Evolutionary conservation across 306 rosid species (phyloP).

Genomic region (Castanea sativa): DNA sequence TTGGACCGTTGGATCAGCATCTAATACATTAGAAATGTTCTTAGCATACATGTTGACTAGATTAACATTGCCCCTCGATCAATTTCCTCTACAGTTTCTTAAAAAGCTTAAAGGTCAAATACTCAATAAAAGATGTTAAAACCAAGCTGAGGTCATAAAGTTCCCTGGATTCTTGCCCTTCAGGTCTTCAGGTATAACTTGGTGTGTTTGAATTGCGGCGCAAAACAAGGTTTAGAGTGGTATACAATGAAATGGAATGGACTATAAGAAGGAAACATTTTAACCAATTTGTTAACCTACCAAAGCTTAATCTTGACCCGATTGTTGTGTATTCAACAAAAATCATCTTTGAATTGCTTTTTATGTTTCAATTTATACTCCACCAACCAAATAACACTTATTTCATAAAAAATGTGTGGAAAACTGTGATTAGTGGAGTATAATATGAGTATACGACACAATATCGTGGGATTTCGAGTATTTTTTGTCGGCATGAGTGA

Average conservation of each 20-base stretch:
- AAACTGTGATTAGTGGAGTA: too few species aligned
- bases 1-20: slow-evolving; percentile 8
- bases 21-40: background rate
- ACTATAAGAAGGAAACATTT: slow-evolving; percentile 14
- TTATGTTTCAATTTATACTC: too few species aligned
- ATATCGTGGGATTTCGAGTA: too few species aligned
- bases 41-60: too few species aligned
- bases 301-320: background rate
- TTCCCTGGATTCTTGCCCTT: background rate
- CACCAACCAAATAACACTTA: too few species aligned
- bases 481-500: too few species aligned
- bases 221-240: slow-evolving; percentile 29
- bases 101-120: background rate
- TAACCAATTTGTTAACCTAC: slow-evolving; percentile 7
- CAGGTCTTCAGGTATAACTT: too few species aligned
- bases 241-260: slow-evolving; percentile 1
- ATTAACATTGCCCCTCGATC: too few species aligned
- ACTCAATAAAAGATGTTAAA: background rate
- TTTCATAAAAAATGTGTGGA: too few species aligned
- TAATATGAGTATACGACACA: too few species aligned
- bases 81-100: too few species aligned
- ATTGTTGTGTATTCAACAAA: background rate
- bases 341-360: too few species aligned
- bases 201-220: slow-evolving; percentile 28
- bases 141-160: background rate